phyloP scores from a whole-genome alignment of 2,329 filamentous ascomycete genomes.

The Alternaria sp. region DNA sequence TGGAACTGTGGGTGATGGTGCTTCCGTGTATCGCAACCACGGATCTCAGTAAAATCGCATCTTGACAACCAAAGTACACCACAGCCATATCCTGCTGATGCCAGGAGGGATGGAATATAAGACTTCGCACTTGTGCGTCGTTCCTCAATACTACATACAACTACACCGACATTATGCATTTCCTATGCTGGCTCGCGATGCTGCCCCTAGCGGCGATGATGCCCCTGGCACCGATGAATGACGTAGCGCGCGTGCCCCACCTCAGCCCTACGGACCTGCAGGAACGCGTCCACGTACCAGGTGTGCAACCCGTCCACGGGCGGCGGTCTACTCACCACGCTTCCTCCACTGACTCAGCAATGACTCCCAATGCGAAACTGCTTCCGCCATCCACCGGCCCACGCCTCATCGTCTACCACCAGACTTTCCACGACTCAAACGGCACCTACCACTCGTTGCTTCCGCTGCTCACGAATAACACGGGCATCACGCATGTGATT shows the following conservation, averaged over 20 bases:
- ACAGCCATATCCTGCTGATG: not conserved
- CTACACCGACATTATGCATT: not conserved
- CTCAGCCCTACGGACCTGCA: slow-evolving; percentile 34
- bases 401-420: slow-evolving; percentile 65
- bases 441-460: slow-evolving; percentile 66
- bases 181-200: not conserved
- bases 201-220: too few species aligned
- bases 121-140: not conserved
- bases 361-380: slow-evolving; percentile 42
- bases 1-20: not conserved
- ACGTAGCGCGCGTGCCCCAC: slow-evolving; percentile 33
- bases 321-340: not conserved
- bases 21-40: not conserved
- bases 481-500: slow-evolving; percentile 79
- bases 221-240: slow-evolving; percentile 11
- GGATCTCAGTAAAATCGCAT: not conserved
- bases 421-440: slow-evolving; percentile 65
- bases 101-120: not conserved
- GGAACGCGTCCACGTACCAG: slow-evolving; percentile 17
- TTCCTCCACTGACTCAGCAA: slow-evolving; percentile 12
- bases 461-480: slow-evolving; percentile 64
- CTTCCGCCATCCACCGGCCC: slow-evolving; percentile 47
- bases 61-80: not conserved
- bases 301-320: not conserved
- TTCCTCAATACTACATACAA: not conserved